Conservation (phyloP, 192 early-diverging fungal species). For the Coemansia sp. region DNA sequence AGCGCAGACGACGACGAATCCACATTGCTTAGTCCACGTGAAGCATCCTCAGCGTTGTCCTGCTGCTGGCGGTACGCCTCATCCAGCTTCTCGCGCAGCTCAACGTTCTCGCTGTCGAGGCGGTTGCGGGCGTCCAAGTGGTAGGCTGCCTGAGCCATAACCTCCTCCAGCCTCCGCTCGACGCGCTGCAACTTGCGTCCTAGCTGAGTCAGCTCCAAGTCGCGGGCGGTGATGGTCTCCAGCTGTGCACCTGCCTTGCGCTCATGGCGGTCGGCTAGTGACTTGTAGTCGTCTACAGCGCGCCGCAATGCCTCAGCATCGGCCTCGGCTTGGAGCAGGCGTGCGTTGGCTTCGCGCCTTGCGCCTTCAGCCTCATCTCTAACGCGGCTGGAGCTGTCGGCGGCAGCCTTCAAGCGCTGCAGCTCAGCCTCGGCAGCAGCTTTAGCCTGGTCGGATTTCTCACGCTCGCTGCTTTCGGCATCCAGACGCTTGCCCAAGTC, state of each 20-base stretch:
- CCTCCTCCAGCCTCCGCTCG: slow-evolving; percentile 67
- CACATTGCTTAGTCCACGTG: slow-evolving; percentile 56
- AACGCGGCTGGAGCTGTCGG: slow-evolving; percentile 61
- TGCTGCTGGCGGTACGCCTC: slow-evolving; percentile 56
- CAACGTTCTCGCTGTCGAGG: slow-evolving; percentile 60
- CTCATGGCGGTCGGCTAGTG: slow-evolving; percentile 68
- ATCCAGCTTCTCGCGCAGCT: slow-evolving; percentile 63
- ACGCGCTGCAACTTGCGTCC: slow-evolving; percentile 64
- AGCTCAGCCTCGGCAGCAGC: slow-evolving; percentile 64
- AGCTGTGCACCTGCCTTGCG: slow-evolving; percentile 65
- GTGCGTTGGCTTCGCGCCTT: slow-evolving; percentile 57
- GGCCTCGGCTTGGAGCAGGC: slow-evolving; percentile 59
- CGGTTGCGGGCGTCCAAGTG: slow-evolving; percentile 64
- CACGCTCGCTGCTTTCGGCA: slow-evolving; percentile 55
- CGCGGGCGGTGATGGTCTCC: slow-evolving; percentile 61
- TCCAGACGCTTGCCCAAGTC: slow-evolving; percentile 59
- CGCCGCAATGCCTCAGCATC: slow-evolving; percentile 58
- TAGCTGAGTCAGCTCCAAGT: slow-evolving; percentile 57
- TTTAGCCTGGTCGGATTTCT: slow-evolving; percentile 61
- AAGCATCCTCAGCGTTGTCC: slow-evolving; percentile 57
- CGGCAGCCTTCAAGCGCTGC: slow-evolving; percentile 56
- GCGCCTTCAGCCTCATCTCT: slow-evolving; percentile 67
- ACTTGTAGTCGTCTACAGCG: slow-evolving; percentile 60
- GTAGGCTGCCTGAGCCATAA: slow-evolving; percentile 66
- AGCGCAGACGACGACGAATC: slow-evolving; percentile 9